Evolutionary conservation across 1,284 basidiomycete genomes (phyloP), one percentile per base, ranked within the genome.

Genomic region (Coriolopsis trogii): DNA sequence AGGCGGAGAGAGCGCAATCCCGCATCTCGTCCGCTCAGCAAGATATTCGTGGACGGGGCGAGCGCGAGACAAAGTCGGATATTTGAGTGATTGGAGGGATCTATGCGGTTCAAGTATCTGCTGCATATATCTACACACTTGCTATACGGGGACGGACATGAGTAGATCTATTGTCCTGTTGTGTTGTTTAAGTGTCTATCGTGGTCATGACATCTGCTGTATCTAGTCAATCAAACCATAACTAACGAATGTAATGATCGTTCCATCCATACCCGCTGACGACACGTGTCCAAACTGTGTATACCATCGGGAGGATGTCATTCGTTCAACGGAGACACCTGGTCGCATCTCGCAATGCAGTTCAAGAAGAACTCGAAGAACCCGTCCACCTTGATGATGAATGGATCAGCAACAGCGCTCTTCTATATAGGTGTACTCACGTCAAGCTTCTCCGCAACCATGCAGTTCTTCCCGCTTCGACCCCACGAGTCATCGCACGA

Each of bases 21-120:
- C 10, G 73, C 80, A 3, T 49, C 53, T 26, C 68, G 75, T 26
- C 75, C 80, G 4, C 65, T 81, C 39, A 91, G 83, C 73, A 91
- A 88, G 75, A 89, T 95, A 28, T 93, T 94, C 63, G 61, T 91
- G 38, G 91, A 93, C 61, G 87, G 87, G 13, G 73, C 74, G 26
- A 65, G 78, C 43, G 73, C 74, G 26, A 65, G 78, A 44, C 67
- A 70, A 24, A 77, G 74, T 61, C 71, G 74, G 43, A 60, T 74
- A 24, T 72, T 67, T 55, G 68, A 69, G 21, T 62, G 52, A 62
- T n/a, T n/a, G n/a, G n/a, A n/a, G n/a, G n/a, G n/a, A n/a, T n/a
- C n/a, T n/a, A n/a, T n/a, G n/a, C n/a, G n/a, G n/a, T n/a, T n/a
- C n/a, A n/a, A n/a, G n/a, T n/a, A n/a, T n/a, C n/a, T n/a, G n/a